A percentile compares a stretch with the other conserved stretches of the same genome.
Conservation (phyloP, 352 stramenopile species). For the Blastocystis hominis region DNA sequence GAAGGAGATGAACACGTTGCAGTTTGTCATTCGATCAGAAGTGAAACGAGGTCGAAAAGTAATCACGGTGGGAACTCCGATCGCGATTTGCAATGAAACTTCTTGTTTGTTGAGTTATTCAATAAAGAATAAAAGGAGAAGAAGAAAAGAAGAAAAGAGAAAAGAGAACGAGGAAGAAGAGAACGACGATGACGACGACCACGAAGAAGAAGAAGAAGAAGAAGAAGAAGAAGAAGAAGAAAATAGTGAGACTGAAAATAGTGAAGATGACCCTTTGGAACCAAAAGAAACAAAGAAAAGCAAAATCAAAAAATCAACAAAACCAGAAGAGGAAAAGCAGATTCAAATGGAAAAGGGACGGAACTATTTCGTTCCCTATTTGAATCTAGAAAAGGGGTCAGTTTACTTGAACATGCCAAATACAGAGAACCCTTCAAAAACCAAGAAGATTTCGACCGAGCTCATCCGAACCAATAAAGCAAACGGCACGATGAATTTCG, state of each 20-base stretch:
- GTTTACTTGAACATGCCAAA: background rate
- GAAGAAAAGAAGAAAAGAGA: background rate
- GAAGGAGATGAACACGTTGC: background rate
- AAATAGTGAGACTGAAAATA: background rate
- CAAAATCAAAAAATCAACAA: too few species aligned
- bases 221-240: constrained; percentile 46
- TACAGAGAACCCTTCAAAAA: background rate
- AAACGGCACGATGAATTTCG: background rate
- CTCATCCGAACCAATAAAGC: background rate
- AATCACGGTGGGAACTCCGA: background rate
- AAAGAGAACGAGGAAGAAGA: constrained; percentile 31
- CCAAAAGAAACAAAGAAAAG: too few species aligned
- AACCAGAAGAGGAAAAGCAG: background rate
- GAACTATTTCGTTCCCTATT: background rate
- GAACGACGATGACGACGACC: background rate
- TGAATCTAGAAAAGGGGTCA: background rate
- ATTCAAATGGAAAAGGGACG: background rate
- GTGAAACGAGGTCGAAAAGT: constrained; percentile 10
- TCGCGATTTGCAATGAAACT: background rate
- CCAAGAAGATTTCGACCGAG: background rate
- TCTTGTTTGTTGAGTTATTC: background rate
- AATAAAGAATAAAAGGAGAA: background rate
- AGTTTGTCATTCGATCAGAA: background rate
- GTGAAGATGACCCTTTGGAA: too few species aligned
- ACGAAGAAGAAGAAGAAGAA: background rate